Conservation (phyloP, 371 early-diverging fungal species). For the Mortierella sp. region DNA sequence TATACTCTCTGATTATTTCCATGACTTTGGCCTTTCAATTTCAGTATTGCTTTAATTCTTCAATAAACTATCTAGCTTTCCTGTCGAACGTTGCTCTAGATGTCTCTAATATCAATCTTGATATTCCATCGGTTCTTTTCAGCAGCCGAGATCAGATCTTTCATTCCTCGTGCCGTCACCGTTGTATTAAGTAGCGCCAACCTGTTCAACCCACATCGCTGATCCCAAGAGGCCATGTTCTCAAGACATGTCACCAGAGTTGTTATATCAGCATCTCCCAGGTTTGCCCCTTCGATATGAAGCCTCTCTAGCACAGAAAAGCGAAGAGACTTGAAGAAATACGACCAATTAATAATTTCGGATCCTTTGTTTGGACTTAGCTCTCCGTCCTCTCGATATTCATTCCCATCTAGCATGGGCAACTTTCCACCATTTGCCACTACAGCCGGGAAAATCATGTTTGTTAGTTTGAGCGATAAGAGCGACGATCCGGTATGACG, state of each 20-base stretch:
- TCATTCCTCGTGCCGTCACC: background rate
- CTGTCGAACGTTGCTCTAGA: too few relatives aligned
- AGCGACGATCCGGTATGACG: background rate
- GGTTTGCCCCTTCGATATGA: background rate
- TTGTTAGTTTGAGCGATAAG: background rate
- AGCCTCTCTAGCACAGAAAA: background rate
- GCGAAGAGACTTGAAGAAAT: background rate
- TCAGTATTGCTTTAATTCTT: background rate
- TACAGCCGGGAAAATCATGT: background rate
- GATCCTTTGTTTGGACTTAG: background rate
- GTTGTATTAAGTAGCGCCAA: constrained; percentile 4
- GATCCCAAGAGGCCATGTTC: background rate
- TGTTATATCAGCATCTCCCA: background rate
- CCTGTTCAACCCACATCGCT: background rate
- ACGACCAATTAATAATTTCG: background rate
- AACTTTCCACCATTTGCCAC: background rate
- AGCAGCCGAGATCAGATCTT: background rate
- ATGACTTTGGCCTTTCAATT: too few relatives aligned
- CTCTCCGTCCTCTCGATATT: background rate
- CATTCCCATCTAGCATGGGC: too few relatives aligned
- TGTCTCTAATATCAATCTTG: constrained; percentile 5
- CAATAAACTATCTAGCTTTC: background rate
- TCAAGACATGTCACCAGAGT: background rate
- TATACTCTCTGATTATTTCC: background rate
- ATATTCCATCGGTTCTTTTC: background rate